phyloP scores from a whole-genome alignment of 805 yeast species.

The Spathaspora boniae region DNA sequence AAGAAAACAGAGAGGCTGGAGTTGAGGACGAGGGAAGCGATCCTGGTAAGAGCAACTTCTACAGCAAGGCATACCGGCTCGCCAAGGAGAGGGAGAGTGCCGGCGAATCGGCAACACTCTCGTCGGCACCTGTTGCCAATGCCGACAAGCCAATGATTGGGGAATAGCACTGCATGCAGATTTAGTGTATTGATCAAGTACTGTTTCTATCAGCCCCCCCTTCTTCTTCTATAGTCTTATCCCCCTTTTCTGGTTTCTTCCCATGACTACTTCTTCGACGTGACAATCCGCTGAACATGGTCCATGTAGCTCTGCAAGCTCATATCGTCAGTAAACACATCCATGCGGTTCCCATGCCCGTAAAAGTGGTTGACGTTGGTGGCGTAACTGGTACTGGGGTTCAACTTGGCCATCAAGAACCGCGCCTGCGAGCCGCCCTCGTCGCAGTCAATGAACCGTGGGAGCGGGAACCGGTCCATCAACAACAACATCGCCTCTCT shows the following conservation, averaged over 20 bases:
- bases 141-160: too few species aligned
- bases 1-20: too few species aligned
- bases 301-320: slow-evolving; percentile 56
- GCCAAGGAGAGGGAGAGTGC: too few species aligned
- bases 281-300: slow-evolving; percentile 42
- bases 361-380: slow-evolving; percentile 33
- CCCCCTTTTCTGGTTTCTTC: too few species aligned
- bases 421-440: slow-evolving; percentile 77
- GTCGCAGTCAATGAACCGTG: slow-evolving; percentile 69
- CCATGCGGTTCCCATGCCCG: slow-evolving; percentile 14
- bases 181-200: slow-evolving; percentile 1
- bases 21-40: too few species aligned
- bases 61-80: too few species aligned
- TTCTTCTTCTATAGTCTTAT: too few species aligned
- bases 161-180: too few species aligned
- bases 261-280: slow-evolving; percentile 15
- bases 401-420: slow-evolving; percentile 64
- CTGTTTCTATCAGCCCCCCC: too few species aligned
- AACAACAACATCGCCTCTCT: slow-evolving; percentile 62
- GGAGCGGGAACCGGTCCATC: slow-evolving; percentile 66
- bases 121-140: too few species aligned
- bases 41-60: too few species aligned
- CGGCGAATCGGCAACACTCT: too few species aligned
- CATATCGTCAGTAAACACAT: slow-evolving; percentile 57
- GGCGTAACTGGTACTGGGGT: slow-evolving; percentile 58